These are phyloP conservation scores for Epicoccum nigrum DNA, from an alignment of 2,329 filamentous ascomycete genomes.

Conservation along the genomic window DNA sequence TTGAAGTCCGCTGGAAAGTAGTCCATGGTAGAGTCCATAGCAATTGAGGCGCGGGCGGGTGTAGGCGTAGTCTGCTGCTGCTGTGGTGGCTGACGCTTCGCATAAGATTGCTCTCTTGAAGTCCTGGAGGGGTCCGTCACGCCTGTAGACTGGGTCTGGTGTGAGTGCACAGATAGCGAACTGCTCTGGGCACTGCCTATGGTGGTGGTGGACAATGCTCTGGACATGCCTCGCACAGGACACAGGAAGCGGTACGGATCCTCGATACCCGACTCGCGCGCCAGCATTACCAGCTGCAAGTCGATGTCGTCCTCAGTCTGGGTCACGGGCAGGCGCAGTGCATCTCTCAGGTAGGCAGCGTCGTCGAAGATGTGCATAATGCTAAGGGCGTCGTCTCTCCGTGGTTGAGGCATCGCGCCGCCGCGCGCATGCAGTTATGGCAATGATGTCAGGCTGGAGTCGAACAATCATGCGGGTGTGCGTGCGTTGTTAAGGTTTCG, in stretches of 20 bases:
- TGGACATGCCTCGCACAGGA: conserved; percentile 30
- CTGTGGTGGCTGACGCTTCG: conserved; percentile 24
- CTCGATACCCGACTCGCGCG: conserved; percentile 40
- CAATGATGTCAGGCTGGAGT: conserved; percentile 30
- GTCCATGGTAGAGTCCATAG: conserved; percentile 28
- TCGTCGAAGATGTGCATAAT: conserved; percentile 46
- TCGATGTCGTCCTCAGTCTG: conserved; percentile 43
- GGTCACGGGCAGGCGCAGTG: conserved; percentile 30
- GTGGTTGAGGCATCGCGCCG: conserved; percentile 40
- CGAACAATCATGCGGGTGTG: conserved; percentile 27
- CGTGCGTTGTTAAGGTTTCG: conserved; percentile 20
- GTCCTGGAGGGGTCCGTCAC: conserved; percentile 42
- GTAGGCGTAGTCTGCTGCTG: conserved; percentile 22
- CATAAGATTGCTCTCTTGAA: conserved; percentile 36
- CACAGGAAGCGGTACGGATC: conserved; percentile 42
- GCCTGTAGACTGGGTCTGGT: conserved; percentile 45
- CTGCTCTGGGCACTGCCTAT: conserved; percentile 40
- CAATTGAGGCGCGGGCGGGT: conserved; percentile 24
- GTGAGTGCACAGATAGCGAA: conserved; percentile 44
- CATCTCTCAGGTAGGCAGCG: conserved; percentile 40
- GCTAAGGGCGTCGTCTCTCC: conserved; percentile 33
- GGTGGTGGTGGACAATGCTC: conserved; percentile 40
- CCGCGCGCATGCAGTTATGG: conserved; percentile 38
- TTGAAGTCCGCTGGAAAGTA: conserved; percentile 21
- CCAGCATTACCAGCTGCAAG: conserved; percentile 33